phyloP scores from a whole-genome alignment of 345 rosid genomes.

The Dipteronia sinensis region DNA sequence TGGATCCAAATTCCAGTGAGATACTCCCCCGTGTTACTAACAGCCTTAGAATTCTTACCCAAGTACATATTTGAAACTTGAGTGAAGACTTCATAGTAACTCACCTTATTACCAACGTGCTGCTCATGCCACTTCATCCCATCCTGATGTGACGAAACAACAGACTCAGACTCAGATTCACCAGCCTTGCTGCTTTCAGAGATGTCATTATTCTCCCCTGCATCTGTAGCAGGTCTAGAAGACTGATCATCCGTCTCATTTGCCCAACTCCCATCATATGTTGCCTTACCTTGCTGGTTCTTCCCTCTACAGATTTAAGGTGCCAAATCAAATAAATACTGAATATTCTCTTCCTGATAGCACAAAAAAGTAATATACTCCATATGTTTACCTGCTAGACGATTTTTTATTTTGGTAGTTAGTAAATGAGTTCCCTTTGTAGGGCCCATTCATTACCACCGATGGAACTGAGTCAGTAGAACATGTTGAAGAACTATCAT shows the following conservation, averaged over 20 bases:
- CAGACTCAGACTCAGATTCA: constrained; percentile 50
- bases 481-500: constrained; percentile 95
- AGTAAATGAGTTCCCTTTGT: constrained; percentile 48
- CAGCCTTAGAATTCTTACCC: not conserved
- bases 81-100: constrained; percentile 21
- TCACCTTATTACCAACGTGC: constrained; percentile 48
- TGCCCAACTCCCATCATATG: constrained; percentile 43
- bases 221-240: constrained; percentile 44
- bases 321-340: constrained; percentile 17
- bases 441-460: constrained; percentile 57
- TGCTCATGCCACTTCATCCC: constrained; percentile 41
- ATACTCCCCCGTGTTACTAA: not conserved
- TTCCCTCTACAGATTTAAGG: constrained; percentile 46
- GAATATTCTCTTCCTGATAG: not conserved
- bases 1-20: not conserved
- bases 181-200: constrained; percentile 45
- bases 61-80: not conserved
- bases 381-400: constrained; percentile 52
- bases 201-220: constrained; percentile 40
- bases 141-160: constrained; percentile 38
- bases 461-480: constrained; percentile 80
- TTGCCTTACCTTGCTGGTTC: constrained; percentile 46
- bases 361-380: constrained; percentile 1
- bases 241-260: constrained; percentile 47
- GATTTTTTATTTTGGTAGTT: constrained; percentile 49